phyloP scores from a whole-genome alignment of 306 rosid genomes.

The Gynostemma pentaphyllum region DNA sequence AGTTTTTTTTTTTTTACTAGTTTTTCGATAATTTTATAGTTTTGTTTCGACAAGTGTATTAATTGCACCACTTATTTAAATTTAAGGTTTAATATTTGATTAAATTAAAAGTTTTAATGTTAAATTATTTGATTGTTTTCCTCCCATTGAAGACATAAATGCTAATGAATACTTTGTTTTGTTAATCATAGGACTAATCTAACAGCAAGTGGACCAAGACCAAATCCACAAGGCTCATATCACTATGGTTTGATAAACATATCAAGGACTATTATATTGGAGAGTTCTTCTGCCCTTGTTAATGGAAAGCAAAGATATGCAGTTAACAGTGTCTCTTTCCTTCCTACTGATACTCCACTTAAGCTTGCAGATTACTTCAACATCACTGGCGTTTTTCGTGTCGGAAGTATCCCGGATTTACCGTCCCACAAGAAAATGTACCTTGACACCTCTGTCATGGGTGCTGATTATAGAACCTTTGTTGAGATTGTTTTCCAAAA shows the following conservation, averaged over 20 bases:
- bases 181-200: constrained; percentile 45
- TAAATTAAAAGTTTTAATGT: too few species aligned
- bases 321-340: constrained; percentile 61
- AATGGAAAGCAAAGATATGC: constrained; percentile 70
- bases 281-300: constrained; percentile 68
- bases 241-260: constrained; percentile 71
- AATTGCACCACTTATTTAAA: too few species aligned
- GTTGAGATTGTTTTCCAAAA: constrained; percentile 77
- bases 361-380: constrained; percentile 85
- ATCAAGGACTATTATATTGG: constrained; percentile 46
- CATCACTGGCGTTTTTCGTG: constrained; percentile 51
- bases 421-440: constrained; percentile 44
- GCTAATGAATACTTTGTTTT: not conserved
- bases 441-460: constrained; percentile 81
- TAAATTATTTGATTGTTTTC: too few species aligned
- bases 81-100: too few species aligned
- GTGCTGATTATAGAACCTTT: constrained; percentile 69
- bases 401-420: constrained; percentile 62
- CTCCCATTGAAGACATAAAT: too few species aligned
- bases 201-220: constrained; percentile 95
- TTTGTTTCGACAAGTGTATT: too few species aligned
- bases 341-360: constrained; percentile 64
- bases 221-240: constrained; percentile 94
- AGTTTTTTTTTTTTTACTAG: too few species aligned
- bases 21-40: too few species aligned